Evolutionary conservation across 179 eudicot genomes (phyloP).

Genomic region (Silene vulgaris): DNA sequence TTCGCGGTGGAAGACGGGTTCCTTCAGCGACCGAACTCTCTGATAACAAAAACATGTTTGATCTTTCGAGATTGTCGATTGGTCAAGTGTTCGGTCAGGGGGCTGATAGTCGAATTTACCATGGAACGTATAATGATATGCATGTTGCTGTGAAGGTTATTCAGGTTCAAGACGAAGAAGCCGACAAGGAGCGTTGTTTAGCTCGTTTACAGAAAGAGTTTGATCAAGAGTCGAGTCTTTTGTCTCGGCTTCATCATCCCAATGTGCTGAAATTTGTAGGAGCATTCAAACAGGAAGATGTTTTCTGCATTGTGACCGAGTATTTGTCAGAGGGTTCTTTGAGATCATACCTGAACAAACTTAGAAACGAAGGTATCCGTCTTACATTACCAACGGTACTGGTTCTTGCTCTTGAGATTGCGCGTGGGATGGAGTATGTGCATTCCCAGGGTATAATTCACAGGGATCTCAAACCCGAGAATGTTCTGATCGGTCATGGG

Average conservation of each 20-base stretch:
- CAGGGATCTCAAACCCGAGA: conserved; percentile 66
- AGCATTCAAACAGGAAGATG: conserved; percentile 54
- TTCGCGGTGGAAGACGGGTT: conserved; percentile 48
- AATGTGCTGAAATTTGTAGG: conserved; percentile 66
- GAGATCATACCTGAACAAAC: conserved; percentile 65
- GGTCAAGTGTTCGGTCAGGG: conserved; percentile 63
- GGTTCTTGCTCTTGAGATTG: conserved; percentile 50
- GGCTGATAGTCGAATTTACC: conserved; percentile 59
- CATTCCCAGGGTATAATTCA: conserved; percentile 67
- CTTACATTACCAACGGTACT: conserved; percentile 42
- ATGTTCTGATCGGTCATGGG: conserved; percentile 44
- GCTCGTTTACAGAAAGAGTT: conserved; percentile 55
- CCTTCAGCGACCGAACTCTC: conserved; percentile 41
- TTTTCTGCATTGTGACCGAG: conserved; percentile 54
- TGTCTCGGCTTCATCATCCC: conserved; percentile 52
- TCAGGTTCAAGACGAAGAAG: conserved; percentile 31
- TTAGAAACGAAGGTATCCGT: conserved; percentile 31
- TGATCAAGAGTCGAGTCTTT: conserved; percentile 49
- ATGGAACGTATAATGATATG: conserved; percentile 55
- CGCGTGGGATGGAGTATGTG: conserved; percentile 65
- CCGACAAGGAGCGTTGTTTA: conserved; percentile 37
- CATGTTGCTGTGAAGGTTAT: conserved; percentile 67
- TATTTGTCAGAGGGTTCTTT: conserved; percentile 63
- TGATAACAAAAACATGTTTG: conserved; percentile 38
- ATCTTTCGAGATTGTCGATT: conserved; percentile 52